Conservation (phyloP, 129 eudicot genomes). For the Centaurea solstitialis region DNA sequence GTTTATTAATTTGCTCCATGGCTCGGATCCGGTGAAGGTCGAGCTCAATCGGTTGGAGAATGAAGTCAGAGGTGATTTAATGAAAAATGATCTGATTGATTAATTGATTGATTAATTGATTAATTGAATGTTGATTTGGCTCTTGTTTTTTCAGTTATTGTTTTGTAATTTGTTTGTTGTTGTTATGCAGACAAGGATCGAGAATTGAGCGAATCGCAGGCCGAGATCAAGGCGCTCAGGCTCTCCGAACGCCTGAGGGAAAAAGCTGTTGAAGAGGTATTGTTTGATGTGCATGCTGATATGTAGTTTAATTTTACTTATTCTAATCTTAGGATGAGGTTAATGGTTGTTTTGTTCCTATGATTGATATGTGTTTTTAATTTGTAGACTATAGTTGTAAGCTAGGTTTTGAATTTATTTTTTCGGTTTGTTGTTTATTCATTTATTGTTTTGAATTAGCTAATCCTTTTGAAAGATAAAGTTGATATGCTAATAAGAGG, state of each 20-base stretch:
- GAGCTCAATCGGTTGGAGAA: slow-evolving; percentile 97
- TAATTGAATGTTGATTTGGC: slow-evolving; percentile 16
- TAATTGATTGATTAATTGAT: neutral
- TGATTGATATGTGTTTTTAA: slow-evolving; percentile 9
- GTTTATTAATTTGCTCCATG: slow-evolving; percentile 74
- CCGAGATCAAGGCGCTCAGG: slow-evolving; percentile 77
- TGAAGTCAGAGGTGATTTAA: slow-evolving; percentile 86
- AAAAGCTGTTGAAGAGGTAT: slow-evolving; percentile 93
- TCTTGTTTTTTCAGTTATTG: slow-evolving; percentile 4
- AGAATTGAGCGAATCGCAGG: slow-evolving; percentile 74
- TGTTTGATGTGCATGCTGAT: too few relatives aligned
- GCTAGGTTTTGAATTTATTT: slow-evolving; percentile 5
- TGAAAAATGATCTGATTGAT: slow-evolving; percentile 42
- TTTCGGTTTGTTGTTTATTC: slow-evolving; percentile 6
- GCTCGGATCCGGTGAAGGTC: slow-evolving; percentile 98
- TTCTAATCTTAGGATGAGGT: neutral
- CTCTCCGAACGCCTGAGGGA: slow-evolving; percentile 77
- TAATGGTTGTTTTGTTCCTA: slow-evolving; percentile 1
- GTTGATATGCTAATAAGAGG: slow-evolving; percentile 14
- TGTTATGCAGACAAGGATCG: slow-evolving; percentile 75
- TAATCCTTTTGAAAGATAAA: neutral
- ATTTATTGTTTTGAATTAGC: slow-evolving; percentile 8
- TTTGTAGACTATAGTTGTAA: neutral
- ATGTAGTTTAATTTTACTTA: neutral
- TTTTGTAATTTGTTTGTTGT: neutral